A percentile compares a stretch with the other conserved stretches of the same genome.
These are phyloP conservation scores for Phialophora verrucosa DNA, from an alignment of 2,329 filamentous ascomycete genomes.

Conservation along the genomic window DNA sequence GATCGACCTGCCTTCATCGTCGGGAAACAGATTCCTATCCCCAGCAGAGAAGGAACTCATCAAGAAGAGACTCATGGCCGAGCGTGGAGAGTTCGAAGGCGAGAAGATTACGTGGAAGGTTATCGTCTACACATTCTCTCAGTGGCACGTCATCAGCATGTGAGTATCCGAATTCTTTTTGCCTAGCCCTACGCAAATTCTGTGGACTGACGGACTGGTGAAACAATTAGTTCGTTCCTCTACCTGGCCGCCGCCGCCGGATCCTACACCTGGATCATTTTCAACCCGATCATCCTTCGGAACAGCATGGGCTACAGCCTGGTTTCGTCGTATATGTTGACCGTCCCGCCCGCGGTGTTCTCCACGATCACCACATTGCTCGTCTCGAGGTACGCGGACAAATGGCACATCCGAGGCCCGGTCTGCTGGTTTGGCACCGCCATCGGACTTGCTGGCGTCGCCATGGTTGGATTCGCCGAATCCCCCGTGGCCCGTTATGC, in stretches of 20 bases:
- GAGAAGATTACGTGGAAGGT: constrained; percentile 52
- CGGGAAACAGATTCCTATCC: constrained; percentile 64
- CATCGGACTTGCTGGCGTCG: background rate
- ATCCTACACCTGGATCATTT: constrained; percentile 70
- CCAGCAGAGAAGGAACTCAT: constrained; percentile 61
- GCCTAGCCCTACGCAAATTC: background rate
- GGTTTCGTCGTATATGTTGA: constrained; percentile 43
- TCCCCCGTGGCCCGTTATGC: constrained; percentile 67
- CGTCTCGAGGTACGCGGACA: constrained; percentile 1
- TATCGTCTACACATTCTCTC: constrained; percentile 54
- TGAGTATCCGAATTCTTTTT: constrained; percentile 44
- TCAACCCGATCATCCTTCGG: constrained; percentile 48
- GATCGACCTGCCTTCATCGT: constrained; percentile 69
- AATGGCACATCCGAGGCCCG: constrained; percentile 2
- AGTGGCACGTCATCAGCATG: constrained; percentile 57
- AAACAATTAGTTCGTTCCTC: constrained; percentile 6
- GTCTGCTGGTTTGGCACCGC: background rate
- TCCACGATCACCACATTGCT: background rate
- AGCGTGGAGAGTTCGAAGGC: constrained; percentile 63
- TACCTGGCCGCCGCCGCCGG: constrained; percentile 55
- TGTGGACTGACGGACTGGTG: background rate
- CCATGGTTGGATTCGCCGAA: constrained; percentile 11
- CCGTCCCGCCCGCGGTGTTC: constrained; percentile 41
- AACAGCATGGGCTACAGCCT: constrained; percentile 47
- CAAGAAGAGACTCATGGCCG: constrained; percentile 62